Evolutionary conservation across 179 eudicot genomes (phyloP).

Genomic region (Gypsophila paniculata): DNA sequence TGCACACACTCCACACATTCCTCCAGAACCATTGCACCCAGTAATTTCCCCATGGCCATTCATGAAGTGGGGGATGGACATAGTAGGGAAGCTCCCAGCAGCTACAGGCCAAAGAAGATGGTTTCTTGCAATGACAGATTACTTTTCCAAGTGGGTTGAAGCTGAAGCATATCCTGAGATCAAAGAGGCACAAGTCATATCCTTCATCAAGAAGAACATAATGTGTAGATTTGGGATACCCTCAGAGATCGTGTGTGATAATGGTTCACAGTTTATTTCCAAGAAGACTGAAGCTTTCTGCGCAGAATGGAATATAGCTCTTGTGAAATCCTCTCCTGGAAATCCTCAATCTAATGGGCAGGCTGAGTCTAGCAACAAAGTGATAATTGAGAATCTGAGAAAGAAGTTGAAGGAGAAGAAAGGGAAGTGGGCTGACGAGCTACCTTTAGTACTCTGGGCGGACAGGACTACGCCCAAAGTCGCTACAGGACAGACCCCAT

Average conservation of each 20-base stretch:
- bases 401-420: neutral
- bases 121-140: neutral
- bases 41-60: too few species aligned
- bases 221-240: neutral
- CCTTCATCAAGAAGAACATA: neutral
- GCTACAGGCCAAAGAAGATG: too few species aligned
- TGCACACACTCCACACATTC: too few species aligned
- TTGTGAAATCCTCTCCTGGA: neutral
- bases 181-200: neutral
- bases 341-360: neutral
- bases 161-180: neutral
- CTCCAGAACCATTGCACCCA: too few species aligned
- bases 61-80: too few species aligned
- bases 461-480: neutral
- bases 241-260: neutral
- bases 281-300: too few species aligned
- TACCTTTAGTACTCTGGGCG: neutral
- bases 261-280: neutral
- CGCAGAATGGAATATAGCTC: neutral
- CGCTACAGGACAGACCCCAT: neutral
- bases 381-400: neutral
- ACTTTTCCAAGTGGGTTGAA: slow-evolving; percentile 2
- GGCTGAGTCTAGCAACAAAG: neutral
- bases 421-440: neutral
- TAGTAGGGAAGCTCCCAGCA: too few species aligned